phyloP scores from a whole-genome alignment of 768 basidiomycete species.

The Flagelloscypha sp. region DNA sequence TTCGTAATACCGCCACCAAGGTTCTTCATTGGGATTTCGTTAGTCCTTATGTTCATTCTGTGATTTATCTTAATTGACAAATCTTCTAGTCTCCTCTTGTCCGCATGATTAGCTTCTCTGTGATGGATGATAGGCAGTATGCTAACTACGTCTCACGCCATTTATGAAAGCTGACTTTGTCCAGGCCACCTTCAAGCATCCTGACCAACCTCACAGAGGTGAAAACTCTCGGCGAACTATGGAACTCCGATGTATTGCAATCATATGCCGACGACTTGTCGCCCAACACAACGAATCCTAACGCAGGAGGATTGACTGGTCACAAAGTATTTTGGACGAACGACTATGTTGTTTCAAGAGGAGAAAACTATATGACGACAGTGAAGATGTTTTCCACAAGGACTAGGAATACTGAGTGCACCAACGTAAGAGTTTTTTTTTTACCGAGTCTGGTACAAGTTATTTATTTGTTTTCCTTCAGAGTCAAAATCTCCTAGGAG shows the following conservation, averaged over 20 bases:
- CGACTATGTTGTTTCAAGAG: conserved; percentile 72
- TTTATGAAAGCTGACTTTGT: no score
- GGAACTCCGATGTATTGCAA: conserved; percentile 35
- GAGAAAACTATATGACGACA: conserved; percentile 48
- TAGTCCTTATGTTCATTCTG: conserved; percentile 11
- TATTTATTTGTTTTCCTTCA: conserved; percentile 3
- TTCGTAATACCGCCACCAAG: conserved; percentile 29
- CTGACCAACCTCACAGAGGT: conserved; percentile 50
- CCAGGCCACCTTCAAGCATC: conserved; percentile 48
- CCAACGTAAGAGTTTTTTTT: conserved; percentile 34
- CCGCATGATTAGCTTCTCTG: conserved; percentile 61
- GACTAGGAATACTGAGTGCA: conserved; percentile 55
- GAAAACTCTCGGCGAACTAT: conserved; percentile 39
- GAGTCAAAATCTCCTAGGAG: conserved; percentile 50
- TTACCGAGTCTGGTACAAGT: background rate
- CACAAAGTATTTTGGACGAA: conserved; percentile 60
- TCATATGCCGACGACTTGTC: conserved; percentile 34
- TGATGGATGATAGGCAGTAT: conserved; percentile 32
- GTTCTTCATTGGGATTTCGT: conserved; percentile 45
- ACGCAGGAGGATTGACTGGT: conserved; percentile 44
- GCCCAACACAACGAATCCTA: conserved; percentile 31
- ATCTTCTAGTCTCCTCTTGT: conserved; percentile 59
- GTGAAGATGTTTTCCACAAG: conserved; percentile 57
- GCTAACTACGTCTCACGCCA: background rate
- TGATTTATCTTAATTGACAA: conserved; percentile 2